Percentiles rank a stretch among this genome's conserved stretches.
phyloP scores from a whole-genome alignment of 2,329 filamentous ascomycete species.

The Nigrospora oryzae region DNA sequence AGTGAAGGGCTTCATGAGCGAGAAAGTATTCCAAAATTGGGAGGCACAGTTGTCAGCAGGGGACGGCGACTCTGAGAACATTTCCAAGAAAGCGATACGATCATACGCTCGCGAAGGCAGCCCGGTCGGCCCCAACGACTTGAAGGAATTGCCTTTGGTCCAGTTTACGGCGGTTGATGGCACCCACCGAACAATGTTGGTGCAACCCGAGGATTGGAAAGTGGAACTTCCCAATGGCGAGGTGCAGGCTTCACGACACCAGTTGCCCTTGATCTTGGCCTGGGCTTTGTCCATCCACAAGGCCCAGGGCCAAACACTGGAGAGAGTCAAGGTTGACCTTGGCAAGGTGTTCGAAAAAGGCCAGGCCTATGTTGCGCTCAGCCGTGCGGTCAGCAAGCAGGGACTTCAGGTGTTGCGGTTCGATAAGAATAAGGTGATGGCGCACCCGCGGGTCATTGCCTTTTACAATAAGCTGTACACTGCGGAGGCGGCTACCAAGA shows the following conservation, averaged over 20 bases:
- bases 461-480: slow-evolving; percentile 82
- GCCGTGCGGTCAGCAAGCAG: slow-evolving; percentile 78
- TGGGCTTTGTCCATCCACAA: slow-evolving; percentile 99
- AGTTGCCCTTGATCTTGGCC: slow-evolving; percentile 82
- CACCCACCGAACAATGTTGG: slow-evolving; percentile 66
- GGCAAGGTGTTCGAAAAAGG: slow-evolving; percentile 93
- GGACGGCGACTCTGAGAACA: slow-evolving; percentile 20
- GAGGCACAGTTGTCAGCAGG: slow-evolving; percentile 14
- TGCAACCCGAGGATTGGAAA: slow-evolving; percentile 88
- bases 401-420: slow-evolving; percentile 86
- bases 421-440: slow-evolving; percentile 86
- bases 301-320: slow-evolving; percentile 89
- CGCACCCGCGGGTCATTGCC: slow-evolving; percentile 73
- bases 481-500: slow-evolving; percentile 46
- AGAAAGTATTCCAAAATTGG: slow-evolving; percentile 28
- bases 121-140: slow-evolving; percentile 28
- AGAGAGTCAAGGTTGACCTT: slow-evolving; percentile 89
- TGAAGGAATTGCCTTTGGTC: slow-evolving; percentile 70
- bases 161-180: slow-evolving; percentile 77
- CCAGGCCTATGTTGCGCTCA: slow-evolving; percentile 93
- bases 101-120: slow-evolving; percentile 34
- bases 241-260: slow-evolving; percentile 76
- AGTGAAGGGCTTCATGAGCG: slow-evolving; percentile 66
- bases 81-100: slow-evolving; percentile 48
- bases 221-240: slow-evolving; percentile 94